These are phyloP conservation scores for Ustilaginoidea virens DNA, from an alignment of 2,329 filamentous ascomycete species.

Conservation along the genomic window DNA sequence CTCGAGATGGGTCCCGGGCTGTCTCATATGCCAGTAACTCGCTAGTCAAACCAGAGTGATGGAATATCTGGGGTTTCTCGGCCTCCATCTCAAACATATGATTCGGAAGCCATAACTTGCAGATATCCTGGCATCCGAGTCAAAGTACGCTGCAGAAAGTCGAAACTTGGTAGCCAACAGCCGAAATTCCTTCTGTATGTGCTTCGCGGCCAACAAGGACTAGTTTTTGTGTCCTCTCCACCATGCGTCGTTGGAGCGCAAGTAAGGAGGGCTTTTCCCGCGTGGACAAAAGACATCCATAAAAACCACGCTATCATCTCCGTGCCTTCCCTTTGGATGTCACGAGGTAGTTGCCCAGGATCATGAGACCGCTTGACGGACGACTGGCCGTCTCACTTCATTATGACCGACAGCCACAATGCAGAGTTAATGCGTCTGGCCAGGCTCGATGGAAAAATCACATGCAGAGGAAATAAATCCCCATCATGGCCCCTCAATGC, in stretches of 20 bases:
- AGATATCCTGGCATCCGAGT: no score
- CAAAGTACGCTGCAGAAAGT: no score
- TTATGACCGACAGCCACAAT: constrained; percentile 25
- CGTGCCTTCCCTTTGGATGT: constrained; percentile 20
- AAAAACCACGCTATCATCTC: constrained; percentile 72
- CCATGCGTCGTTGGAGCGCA: constrained; percentile 15
- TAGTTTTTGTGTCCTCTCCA: constrained; percentile 88
- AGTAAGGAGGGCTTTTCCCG: constrained; percentile 47
- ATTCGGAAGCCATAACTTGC: no score
- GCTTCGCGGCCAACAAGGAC: constrained; percentile 75
- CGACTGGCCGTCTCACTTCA: constrained; percentile 32
- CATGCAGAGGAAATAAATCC: constrained; percentile 13
- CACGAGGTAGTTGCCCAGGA: constrained; percentile 28
- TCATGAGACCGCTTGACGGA: constrained; percentile 14
- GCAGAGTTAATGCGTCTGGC: constrained; percentile 42
- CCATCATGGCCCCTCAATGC: constrained; percentile 24
- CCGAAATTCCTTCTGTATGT: constrained; percentile 54
- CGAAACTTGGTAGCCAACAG: constrained; percentile 1
- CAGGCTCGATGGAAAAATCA: constrained; percentile 31
- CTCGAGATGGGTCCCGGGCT: constrained; percentile 68
- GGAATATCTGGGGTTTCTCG: no score
- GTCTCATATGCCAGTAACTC: constrained; percentile 9
- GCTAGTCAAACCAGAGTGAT: no score
- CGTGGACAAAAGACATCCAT: constrained; percentile 88
- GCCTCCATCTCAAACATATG: no score